A percentile compares a stretch with the other conserved stretches of the same genome.
Conservation (phyloP, 2,329 filamentous ascomycete species). For the Colletotrichum musae region DNA sequence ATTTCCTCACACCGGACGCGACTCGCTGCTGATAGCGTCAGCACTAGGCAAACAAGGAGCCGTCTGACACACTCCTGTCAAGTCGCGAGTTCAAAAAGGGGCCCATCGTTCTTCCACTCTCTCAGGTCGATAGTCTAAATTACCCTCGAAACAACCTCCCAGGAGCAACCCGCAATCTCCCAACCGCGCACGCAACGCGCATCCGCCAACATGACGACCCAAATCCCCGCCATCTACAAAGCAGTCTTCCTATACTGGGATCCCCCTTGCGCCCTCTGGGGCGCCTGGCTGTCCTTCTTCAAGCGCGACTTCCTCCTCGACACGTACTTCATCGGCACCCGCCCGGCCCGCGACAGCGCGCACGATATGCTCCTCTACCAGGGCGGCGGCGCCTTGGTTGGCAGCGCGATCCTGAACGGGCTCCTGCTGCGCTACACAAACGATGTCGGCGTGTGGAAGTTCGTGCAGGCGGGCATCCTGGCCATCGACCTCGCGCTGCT, state of each 20-base stretch:
- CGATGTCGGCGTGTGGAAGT: slow-evolving; percentile 43
- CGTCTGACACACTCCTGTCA: too few relatives aligned
- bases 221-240: slow-evolving; percentile 35
- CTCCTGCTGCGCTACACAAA: slow-evolving; percentile 42
- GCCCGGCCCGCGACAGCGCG: slow-evolving; percentile 30
- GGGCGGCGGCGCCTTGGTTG: slow-evolving; percentile 41
- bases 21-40: too few relatives aligned
- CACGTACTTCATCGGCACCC: slow-evolving; percentile 22
- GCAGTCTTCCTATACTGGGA: slow-evolving; percentile 45
- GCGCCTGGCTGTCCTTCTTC: slow-evolving; percentile 43
- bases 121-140: too few relatives aligned
- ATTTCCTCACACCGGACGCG: too few relatives aligned
- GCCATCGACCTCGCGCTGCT: slow-evolving; percentile 43
- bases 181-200: too few relatives aligned
- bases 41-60: too few relatives aligned
- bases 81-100: too few relatives aligned
- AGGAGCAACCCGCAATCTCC: too few relatives aligned
- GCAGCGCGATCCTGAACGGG: slow-evolving; percentile 41
- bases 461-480: slow-evolving; percentile 43
- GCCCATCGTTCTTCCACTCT: too few relatives aligned
- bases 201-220: neutral
- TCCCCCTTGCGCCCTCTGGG: slow-evolving; percentile 43
- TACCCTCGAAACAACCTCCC: too few relatives aligned
- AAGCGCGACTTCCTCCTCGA: slow-evolving; percentile 35
- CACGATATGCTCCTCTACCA: slow-evolving; percentile 45